Evolutionary conservation across 805 yeast genomes (phyloP).

Genomic region (Naumovozyma castellii): DNA sequence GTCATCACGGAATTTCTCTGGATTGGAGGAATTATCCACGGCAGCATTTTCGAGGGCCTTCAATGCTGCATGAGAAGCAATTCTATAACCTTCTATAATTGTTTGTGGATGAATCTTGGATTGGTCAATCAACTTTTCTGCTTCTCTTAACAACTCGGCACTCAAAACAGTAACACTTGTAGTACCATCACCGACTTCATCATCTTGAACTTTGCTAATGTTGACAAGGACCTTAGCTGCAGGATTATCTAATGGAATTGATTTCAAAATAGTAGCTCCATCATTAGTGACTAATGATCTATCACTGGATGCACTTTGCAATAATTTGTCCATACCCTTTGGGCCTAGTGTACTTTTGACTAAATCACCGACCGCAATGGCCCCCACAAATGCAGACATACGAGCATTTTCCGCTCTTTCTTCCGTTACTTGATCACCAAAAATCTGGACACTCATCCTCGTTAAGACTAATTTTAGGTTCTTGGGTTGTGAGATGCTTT

Average conservation of each 20-base stretch:
- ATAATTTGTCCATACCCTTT: slow-evolving; percentile 94
- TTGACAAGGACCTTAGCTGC: slow-evolving; percentile 95
- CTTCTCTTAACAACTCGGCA: slow-evolving; percentile 88
- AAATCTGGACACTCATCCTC: slow-evolving; percentile 63
- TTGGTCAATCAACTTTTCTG: slow-evolving; percentile 83
- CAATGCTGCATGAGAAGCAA: slow-evolving; percentile 80
- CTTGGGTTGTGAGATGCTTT: no score
- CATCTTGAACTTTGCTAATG: slow-evolving; percentile 92
- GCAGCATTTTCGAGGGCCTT: slow-evolving; percentile 69
- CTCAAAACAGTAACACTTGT: slow-evolving; percentile 89
- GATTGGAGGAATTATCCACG: slow-evolving; percentile 55
- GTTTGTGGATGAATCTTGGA: slow-evolving; percentile 92
- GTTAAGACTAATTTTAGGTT: no score
- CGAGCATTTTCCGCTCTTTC: slow-evolving; percentile 98
- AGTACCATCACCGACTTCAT: slow-evolving; percentile 98
- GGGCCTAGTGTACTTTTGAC: slow-evolving; percentile 95
- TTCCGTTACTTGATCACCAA: slow-evolving; percentile 95
- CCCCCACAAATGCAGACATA: slow-evolving; percentile 94
- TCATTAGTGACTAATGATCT: slow-evolving; percentile 84
- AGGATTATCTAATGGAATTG: slow-evolving; percentile 93
- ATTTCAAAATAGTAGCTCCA: slow-evolving; percentile 92
- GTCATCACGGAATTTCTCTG: slow-evolving; percentile 60
- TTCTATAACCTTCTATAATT: slow-evolving; percentile 88
- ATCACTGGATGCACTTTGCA: slow-evolving; percentile 79
- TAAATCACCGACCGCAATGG: slow-evolving; percentile 96